Evolutionary conservation across 768 basidiomycete species (phyloP).

Genomic region (Gelatoporia subvermispora): DNA sequence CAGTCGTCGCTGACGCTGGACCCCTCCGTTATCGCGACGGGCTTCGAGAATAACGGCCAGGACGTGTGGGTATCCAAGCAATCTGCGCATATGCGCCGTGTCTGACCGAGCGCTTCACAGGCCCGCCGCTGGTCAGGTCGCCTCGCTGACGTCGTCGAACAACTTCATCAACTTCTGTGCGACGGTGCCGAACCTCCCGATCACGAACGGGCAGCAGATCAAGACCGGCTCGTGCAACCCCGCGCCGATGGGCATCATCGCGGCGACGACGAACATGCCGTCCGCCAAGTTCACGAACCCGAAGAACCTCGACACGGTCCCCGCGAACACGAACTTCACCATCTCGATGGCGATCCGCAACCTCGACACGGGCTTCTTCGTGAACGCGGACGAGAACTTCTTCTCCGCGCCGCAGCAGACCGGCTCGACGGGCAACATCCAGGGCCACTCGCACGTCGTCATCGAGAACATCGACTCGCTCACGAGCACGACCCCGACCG

Average conservation of each 20-base stretch:
- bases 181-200: slow-evolving; percentile 26
- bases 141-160: slow-evolving; percentile 50
- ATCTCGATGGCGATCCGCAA: slow-evolving; percentile 44
- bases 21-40: slow-evolving; percentile 37
- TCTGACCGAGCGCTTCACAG: not conserved
- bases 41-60: slow-evolving; percentile 49
- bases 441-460: slow-evolving; percentile 56
- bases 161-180: slow-evolving; percentile 64
- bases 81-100: not conserved
- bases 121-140: slow-evolving; percentile 39
- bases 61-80: slow-evolving; percentile 8
- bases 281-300: slow-evolving; percentile 51
- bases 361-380: slow-evolving; percentile 53
- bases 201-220: slow-evolving; percentile 42
- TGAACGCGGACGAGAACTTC: slow-evolving; percentile 50
- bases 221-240: slow-evolving; percentile 55
- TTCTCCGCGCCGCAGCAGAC: slow-evolving; percentile 50
- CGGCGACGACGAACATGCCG: slow-evolving; percentile 48
- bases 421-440: slow-evolving; percentile 36
- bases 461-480: slow-evolving; percentile 42
- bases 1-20: slow-evolving; percentile 32
- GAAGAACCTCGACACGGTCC: slow-evolving; percentile 38
- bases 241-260: slow-evolving; percentile 57
- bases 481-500: slow-evolving; percentile 36
- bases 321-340: slow-evolving; percentile 49